These are phyloP conservation scores for Chalaropsis ovoidea DNA, from an alignment of 2,329 filamentous ascomycete species.

Conservation along the genomic window DNA sequence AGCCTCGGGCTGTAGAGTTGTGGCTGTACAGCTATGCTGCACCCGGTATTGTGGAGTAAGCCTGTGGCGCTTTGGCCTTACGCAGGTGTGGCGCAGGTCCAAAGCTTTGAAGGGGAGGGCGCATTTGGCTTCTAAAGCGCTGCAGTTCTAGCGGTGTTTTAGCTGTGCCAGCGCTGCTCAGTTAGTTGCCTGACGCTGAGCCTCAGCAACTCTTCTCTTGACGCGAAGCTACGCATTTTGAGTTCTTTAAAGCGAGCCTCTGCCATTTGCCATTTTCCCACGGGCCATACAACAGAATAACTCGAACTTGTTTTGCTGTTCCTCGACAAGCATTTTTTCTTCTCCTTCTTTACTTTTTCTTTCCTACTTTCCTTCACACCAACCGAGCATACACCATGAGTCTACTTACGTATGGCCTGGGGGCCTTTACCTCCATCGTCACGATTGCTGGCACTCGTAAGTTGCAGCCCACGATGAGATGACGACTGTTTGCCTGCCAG, in stretches of 20 bases:
- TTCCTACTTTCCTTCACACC: neutral
- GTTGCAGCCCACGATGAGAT: slow-evolving; percentile 32
- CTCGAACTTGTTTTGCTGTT: slow-evolving; percentile 7
- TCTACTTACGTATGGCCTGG: slow-evolving; percentile 58
- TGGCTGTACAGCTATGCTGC: slow-evolving; percentile 2
- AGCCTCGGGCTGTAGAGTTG: slow-evolving; percentile 1
- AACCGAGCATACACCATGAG: slow-evolving; percentile 48
- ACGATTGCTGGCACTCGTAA: slow-evolving; percentile 69
- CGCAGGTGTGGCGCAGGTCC: neutral
- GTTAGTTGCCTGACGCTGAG: neutral
- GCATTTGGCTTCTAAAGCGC: neutral
- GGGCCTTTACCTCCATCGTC: slow-evolving; percentile 57
- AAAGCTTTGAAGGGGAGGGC: neutral
- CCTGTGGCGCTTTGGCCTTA: slow-evolving; percentile 4
- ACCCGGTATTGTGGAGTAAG: neutral
- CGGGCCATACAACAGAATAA: neutral
- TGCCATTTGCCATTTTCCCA: slow-evolving; percentile 7
- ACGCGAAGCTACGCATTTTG: slow-evolving; percentile 6
- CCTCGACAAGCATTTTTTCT: slow-evolving; percentile 4
- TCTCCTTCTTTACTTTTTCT: neutral
- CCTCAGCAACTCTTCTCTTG: slow-evolving; percentile 1
- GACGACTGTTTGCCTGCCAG: neutral
- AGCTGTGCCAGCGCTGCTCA: neutral
- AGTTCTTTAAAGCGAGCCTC: neutral
- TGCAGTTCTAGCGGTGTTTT: neutral